Percentiles rank a stretch among this genome's conserved stretches.
These are phyloP conservation scores for Candida peoriensis DNA, from an alignment of 805 yeast genomes.

Conservation along the genomic window DNA sequence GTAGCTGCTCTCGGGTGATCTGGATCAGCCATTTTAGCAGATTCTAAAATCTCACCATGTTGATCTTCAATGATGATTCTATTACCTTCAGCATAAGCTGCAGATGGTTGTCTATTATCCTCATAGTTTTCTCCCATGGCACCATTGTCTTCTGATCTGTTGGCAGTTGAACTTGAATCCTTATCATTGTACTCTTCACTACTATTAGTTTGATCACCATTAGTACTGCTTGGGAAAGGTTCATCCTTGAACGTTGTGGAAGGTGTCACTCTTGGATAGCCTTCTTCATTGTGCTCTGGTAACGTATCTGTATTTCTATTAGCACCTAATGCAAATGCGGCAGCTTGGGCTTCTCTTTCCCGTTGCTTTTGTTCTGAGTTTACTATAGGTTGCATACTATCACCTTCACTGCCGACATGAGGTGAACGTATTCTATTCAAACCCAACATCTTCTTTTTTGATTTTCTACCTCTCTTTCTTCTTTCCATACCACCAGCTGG, in stretches of 20 bases:
- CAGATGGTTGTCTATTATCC: constrained; percentile 25
- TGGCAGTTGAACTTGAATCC: constrained; percentile 1
- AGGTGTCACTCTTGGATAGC: constrained; percentile 18
- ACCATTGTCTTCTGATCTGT: too few species aligned
- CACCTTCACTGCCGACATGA: constrained; percentile 19
- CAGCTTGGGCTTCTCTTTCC: constrained; percentile 39
- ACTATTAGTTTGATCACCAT: constrained; percentile 1
- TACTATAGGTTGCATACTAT: constrained; percentile 22
- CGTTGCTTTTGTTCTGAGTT: constrained; percentile 33
- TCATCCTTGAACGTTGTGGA: constrained; percentile 13
- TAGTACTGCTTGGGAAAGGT: constrained; percentile 9
- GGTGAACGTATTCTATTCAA: constrained; percentile 26
- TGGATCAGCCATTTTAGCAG: constrained; percentile 36
- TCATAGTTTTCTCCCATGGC: constrained; percentile 18
- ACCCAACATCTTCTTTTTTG: constrained; percentile 28
- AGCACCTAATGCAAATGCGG: constrained; percentile 36
- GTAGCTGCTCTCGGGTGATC: constrained; percentile 8
- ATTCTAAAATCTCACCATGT: constrained; percentile 73
- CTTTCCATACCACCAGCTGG: constrained; percentile 75
- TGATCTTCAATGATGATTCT: constrained; percentile 74
- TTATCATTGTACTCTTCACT: constrained; percentile 8
- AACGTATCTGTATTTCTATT: neutral
- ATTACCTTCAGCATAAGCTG: constrained; percentile 66
- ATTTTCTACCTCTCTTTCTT: constrained; percentile 31
- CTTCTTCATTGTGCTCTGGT: constrained; percentile 15